phyloP scores from a whole-genome alignment of 1,139 yeast species.

The Protomyces inundatus region DNA sequence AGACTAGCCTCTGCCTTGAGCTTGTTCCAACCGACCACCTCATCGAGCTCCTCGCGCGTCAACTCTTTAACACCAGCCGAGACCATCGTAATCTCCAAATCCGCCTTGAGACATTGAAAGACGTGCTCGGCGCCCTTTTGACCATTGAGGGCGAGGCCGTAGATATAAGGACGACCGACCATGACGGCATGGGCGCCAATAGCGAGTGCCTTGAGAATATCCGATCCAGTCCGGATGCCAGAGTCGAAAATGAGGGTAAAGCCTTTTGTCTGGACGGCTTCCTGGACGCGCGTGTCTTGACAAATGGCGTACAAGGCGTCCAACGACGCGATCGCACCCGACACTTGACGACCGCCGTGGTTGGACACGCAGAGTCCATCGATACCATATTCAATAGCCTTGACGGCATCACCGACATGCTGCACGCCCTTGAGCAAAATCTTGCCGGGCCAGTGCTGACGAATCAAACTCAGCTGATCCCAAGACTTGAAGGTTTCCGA shows the following conservation, averaged over 20 bases:
- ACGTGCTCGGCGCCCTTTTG: slow-evolving; percentile 66
- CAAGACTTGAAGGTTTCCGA: slow-evolving; percentile 27
- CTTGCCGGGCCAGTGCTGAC: slow-evolving; percentile 42
- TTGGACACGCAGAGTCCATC: slow-evolving; percentile 67
- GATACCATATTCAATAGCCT: slow-evolving; percentile 58
- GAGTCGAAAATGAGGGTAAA: slow-evolving; percentile 66
- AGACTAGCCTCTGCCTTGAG: background rate
- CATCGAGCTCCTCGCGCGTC: slow-evolving; percentile 9
- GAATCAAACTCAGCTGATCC: slow-evolving; percentile 31
- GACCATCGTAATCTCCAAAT: slow-evolving; percentile 32
- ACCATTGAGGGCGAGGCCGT: slow-evolving; percentile 69
- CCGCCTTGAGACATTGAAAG: slow-evolving; percentile 31
- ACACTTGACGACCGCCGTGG: slow-evolving; percentile 79
- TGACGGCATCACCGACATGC: slow-evolving; percentile 58
- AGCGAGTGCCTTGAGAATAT: slow-evolving; percentile 63
- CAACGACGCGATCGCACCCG: slow-evolving; percentile 60
- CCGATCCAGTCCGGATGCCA: slow-evolving; percentile 69
- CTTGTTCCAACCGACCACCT: background rate
- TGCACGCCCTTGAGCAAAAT: slow-evolving; percentile 66
- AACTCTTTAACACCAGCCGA: slow-evolving; percentile 28
- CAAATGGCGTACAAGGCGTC: slow-evolving; percentile 62
- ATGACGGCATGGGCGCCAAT: slow-evolving; percentile 75
- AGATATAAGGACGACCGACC: slow-evolving; percentile 67
- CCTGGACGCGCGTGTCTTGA: slow-evolving; percentile 40
- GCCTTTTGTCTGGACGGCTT: slow-evolving; percentile 36